Base-by-base conservation (phyloP, 306 rosid genomes). In the Hippophae rhamnoides region DNA sequence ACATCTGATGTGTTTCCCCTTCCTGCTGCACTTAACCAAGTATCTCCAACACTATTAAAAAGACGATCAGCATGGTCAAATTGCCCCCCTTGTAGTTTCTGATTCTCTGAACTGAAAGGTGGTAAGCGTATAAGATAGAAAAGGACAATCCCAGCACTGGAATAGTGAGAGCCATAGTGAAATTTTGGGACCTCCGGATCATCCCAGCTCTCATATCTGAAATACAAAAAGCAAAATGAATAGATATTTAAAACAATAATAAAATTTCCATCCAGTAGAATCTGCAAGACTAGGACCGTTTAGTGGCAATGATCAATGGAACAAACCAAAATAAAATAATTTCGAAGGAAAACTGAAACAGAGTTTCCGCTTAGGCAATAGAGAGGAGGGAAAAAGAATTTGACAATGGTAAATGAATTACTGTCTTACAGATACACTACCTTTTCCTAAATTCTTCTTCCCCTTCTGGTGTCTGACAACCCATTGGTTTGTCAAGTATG, bases 41-140 rank as follows among this genome's bases (percentile, higher is more conserved):
- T 93, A 72, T 93, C 99, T 78, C 79, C 70, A 79, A 93, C 69
- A 67, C 99, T 82, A 67, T 93, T 88, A 75, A 93, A 93, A 79
- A 93, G 99, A 63, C 99, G 97, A 84, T 93, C 99, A 64, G 99
- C 99, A 81, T 93, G 99, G 73, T 93, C 99, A 74, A 93, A 93
- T 80, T 93, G 99, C 60, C 99, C 99, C 58, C 99, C 99, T 67
- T 93, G 99, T 72, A 93, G 89, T 80, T 89, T 93, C 78, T 86
- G 94, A 78, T 93, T 93, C 85, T 93, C 99, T 41, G 69, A 31
- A 74, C 99, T 89, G 73, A 93, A 93, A 48, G 99, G 97, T 10
- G 99, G 99, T 62, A 93, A 76, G 61, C 99, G 97, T 55, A 93
- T 82, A 74, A 93, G 89, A 81, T 93, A 93, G 78, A 88, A 93